Evolutionary conservation across 495 filamentous ascomycete species (phyloP), one percentile per base, ranked within the genome.

Genomic region (Paragyromitra xinjiangensis): DNA sequence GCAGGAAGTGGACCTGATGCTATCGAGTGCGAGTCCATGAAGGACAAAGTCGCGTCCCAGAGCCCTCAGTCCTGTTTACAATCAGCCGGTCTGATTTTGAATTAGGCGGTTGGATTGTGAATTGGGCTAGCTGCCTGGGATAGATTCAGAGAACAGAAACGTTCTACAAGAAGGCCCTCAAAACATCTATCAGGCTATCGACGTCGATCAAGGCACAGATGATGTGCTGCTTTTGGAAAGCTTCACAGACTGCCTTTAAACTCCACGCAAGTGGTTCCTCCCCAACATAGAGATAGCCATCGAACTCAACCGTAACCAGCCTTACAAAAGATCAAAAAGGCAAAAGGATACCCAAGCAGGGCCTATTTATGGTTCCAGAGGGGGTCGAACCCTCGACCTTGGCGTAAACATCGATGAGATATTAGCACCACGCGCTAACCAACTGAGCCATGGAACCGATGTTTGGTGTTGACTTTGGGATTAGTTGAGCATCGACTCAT

Each of bases 351-450:
- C 8, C 40, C 53, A n/a, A 40, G 14, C 11, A 16, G 55, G 53
- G 26, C 4, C 11, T 7, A 2, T 0, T 37, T 53, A 19, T 77
- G 71, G 71, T 77, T 77, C 75, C 75, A 77, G 75, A 77, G 75
- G 75, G 75, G 75, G 75, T 77, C 71, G 71, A 77, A 77, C 75
- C 71, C 75, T 77, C 75, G 75, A 77, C 75, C 75, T 77, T 77
- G 75, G 75, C 53, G 71, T 75, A 62, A 74, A 77, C 75, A 77
- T 77, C 61, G 40, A 22, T 4, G 37, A 24, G 42, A 78, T 78
- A 78, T 78, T 78, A 78, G 75, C 71, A 77, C 75, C 75, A 78
- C 71, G 75, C 75, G 75, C 75, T 77, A 76, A 76, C 75, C 75
- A 78, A 78, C 75, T 78, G 75, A 78, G 75, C 75, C 75, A 78